Evolutionary conservation across 495 filamentous ascomycete genomes (phyloP).

Genomic region (Hypoxylon cercidicola): DNA sequence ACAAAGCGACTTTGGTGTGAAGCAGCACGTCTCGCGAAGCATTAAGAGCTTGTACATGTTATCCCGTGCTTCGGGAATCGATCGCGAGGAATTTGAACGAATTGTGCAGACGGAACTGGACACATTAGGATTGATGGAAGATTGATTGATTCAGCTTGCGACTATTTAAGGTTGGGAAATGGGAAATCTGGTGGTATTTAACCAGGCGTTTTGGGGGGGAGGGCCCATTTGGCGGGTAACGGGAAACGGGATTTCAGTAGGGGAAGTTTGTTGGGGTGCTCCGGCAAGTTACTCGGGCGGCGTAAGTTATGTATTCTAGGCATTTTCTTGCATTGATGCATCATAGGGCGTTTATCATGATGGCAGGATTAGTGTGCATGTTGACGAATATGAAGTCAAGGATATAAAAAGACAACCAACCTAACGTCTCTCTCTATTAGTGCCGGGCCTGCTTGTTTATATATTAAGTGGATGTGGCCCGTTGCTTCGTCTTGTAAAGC

Average conservation of each 20-base stretch:
- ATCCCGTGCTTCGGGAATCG: conserved; percentile 81
- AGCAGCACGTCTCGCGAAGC: conserved; percentile 87
- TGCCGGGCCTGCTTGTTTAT: too few species aligned
- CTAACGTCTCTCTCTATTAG: too few species aligned
- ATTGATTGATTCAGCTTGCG: conserved; percentile 52
- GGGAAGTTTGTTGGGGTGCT: conserved; percentile 24
- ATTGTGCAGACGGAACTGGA: conserved; percentile 84
- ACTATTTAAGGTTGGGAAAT: conserved; percentile 23
- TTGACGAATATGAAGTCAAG: background rate
- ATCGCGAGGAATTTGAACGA: conserved; percentile 82
- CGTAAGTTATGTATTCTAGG: conserved; percentile 23
- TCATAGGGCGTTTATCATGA: conserved; percentile 25
- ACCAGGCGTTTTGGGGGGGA: conserved; percentile 25
- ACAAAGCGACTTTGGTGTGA: conserved; percentile 79
- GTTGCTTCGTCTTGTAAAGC: too few species aligned
- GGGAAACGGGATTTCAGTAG: background rate
- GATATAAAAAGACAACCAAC: too few species aligned
- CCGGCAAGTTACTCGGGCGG: conserved; percentile 18
- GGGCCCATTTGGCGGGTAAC: conserved; percentile 25
- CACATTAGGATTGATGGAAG: conserved; percentile 78
- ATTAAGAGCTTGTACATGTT: conserved; percentile 90
- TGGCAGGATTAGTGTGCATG: background rate
- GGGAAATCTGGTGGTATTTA: conserved; percentile 24
- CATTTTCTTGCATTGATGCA: conserved; percentile 24
- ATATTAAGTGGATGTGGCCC: too few species aligned